phyloP scores from a whole-genome alignment of 1,139 yeast genomes.

The Sugiyamaella grinbergsii region DNA sequence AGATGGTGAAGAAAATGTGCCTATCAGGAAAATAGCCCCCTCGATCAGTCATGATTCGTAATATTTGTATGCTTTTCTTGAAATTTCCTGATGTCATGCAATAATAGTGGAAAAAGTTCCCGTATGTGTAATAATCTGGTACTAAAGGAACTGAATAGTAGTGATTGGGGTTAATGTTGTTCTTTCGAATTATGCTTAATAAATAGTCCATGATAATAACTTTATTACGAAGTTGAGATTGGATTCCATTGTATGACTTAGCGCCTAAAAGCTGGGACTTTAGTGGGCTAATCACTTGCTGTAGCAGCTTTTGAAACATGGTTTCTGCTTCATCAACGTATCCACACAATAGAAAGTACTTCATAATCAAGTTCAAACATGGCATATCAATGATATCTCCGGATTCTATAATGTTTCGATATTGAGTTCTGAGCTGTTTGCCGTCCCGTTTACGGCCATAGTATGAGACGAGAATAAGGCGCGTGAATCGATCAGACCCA shows the following conservation, averaged over 20 bases:
- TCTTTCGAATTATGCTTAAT: constrained; percentile 13
- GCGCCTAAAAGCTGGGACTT: constrained; percentile 6
- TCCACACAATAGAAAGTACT: constrained; percentile 23
- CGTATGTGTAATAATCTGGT: constrained; percentile 26
- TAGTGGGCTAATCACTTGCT: not conserved
- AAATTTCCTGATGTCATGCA: constrained; percentile 21
- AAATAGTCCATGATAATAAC: constrained; percentile 27
- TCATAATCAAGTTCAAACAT: constrained; percentile 22
- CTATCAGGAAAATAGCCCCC: constrained; percentile 22
- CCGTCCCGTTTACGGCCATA: constrained; percentile 25
- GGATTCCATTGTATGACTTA: not conserved
- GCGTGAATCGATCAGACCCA: constrained; percentile 30
- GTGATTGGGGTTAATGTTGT: not conserved
- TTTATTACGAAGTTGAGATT: constrained; percentile 21
- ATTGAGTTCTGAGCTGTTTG: constrained; percentile 24
- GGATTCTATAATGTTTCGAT: constrained; percentile 12
- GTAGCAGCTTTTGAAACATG: constrained; percentile 13
- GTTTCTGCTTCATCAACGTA: constrained; percentile 24
- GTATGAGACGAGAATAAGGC: constrained; percentile 27
- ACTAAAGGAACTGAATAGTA: constrained; percentile 25
- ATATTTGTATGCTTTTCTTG: constrained; percentile 17
- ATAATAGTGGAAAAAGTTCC: constrained; percentile 25
- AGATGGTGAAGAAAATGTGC: constrained; percentile 16
- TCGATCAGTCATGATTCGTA: constrained; percentile 17
- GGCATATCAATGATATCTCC: constrained; percentile 19